These are phyloP conservation scores for Huntiella omanensis DNA, from an alignment of 2,329 filamentous ascomycete species.

Conservation along the genomic window DNA sequence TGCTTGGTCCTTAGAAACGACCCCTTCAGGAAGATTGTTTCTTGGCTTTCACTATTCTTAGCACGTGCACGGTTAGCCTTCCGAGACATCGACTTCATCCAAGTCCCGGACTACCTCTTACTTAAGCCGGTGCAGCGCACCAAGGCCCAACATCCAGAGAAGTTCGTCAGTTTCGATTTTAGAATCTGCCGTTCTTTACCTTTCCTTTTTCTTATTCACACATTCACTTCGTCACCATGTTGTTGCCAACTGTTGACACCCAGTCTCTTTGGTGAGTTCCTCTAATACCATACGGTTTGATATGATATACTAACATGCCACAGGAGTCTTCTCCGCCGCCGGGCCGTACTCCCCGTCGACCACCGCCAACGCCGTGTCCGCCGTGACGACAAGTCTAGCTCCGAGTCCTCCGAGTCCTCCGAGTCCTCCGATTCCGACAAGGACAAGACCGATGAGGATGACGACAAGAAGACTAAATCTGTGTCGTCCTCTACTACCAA, in stretches of 20 bases:
- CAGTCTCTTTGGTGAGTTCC: conserved; percentile 3
- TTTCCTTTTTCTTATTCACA: neutral
- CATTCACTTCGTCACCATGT: neutral
- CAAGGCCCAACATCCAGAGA: neutral
- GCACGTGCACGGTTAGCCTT: too few species aligned
- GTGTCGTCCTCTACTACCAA: neutral
- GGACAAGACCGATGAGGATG: neutral
- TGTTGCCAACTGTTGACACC: conserved; percentile 5
- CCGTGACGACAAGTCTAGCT: neutral
- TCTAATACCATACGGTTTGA: neutral
- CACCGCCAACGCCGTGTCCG: neutral
- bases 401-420: neutral
- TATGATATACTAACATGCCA: neutral
- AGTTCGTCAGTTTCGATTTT: too few species aligned
- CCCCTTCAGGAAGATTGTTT: too few species aligned
- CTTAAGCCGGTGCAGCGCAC: neutral
- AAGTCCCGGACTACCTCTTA: too few species aligned
- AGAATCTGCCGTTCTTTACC: neutral
- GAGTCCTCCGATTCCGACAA: neutral
- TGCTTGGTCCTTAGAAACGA: too few species aligned
- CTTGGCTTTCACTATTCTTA: too few species aligned
- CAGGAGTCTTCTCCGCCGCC: conserved; percentile 2
- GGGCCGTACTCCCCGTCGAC: neutral
- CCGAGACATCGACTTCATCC: too few species aligned
- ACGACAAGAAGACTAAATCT: neutral